Percentiles rank a stretch among this genome's conserved stretches.
phyloP scores from a whole-genome alignment of 345 rosid species.

The Ceriops zippeliana region DNA sequence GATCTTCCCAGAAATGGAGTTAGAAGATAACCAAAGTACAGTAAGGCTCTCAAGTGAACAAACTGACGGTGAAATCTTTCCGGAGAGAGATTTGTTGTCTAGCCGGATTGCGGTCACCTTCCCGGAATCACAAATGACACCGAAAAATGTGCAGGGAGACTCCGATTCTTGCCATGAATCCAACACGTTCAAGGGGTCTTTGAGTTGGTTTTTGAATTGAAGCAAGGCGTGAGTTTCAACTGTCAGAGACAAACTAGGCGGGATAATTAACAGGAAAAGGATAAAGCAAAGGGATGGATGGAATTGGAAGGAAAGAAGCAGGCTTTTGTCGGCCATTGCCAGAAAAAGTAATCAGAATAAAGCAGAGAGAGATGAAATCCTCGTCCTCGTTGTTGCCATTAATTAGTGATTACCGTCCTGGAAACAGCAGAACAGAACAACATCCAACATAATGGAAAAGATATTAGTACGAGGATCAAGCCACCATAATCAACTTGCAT shows the following conservation, averaged over 20 bases:
- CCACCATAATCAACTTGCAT: too few relatives aligned
- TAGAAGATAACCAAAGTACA: constrained; percentile 43
- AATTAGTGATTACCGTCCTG: background rate
- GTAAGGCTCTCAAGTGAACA: constrained; percentile 44
- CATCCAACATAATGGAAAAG: background rate
- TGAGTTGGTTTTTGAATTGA: constrained; percentile 52
- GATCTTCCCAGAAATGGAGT: constrained; percentile 49
- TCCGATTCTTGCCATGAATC: constrained; percentile 61
- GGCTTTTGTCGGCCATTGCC: constrained; percentile 8
- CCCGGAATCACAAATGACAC: constrained; percentile 49
- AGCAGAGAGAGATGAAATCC: background rate
- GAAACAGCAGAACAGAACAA: constrained; percentile 16
- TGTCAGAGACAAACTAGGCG: constrained; percentile 36
- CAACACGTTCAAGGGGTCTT: constrained; percentile 55
- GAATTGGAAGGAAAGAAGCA: constrained; percentile 12
- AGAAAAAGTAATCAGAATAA: background rate
- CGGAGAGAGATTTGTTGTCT: constrained; percentile 47
- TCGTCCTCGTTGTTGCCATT: background rate
- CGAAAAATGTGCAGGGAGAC: constrained; percentile 57
- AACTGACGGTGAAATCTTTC: constrained; percentile 60
- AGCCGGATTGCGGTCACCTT: constrained; percentile 49
- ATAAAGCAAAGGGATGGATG: constrained; percentile 8
- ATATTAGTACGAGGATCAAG: background rate
- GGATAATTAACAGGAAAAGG: constrained; percentile 28
- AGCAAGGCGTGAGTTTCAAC: constrained; percentile 62